Percentiles rank a stretch among this genome's conserved stretches.
Conservation (phyloP, 1,139 yeast genomes). For the Sugiyamaella japonica region DNA sequence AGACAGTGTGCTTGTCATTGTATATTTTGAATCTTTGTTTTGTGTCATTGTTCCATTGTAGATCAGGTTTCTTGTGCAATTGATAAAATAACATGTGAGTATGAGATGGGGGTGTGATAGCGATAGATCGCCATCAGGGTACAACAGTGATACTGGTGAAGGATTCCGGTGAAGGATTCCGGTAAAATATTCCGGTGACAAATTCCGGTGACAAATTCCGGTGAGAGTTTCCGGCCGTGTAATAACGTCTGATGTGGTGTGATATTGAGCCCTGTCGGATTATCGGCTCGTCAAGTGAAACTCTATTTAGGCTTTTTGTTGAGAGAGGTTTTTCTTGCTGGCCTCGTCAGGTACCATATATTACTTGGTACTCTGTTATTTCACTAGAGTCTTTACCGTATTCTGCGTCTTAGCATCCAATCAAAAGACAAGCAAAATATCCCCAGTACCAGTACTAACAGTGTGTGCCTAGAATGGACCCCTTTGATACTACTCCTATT, state of each 20-base stretch:
- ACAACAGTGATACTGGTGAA: no score
- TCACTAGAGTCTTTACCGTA: not conserved
- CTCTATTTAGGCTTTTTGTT: not conserved
- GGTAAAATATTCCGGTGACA: no score
- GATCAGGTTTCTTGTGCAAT: not conserved
- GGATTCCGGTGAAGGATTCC: no score
- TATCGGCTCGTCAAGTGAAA: not conserved
- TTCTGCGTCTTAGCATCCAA: not conserved
- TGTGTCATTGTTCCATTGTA: not conserved
- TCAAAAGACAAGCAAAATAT: no score
- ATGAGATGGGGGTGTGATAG: not conserved
- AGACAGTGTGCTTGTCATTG: not conserved
- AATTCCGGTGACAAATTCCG: no score
- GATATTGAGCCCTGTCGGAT: not conserved
- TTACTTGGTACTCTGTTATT: no score
- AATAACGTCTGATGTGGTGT: not conserved
- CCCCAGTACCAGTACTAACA: no score
- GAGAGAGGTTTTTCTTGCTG: not conserved
- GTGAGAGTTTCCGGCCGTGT: no score
- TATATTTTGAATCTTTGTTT: not conserved
- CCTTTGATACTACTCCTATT: slow-evolving; percentile 4
- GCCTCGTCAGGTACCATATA: no score
- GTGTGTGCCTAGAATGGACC: slow-evolving; percentile 7
- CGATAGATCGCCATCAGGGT: no score
- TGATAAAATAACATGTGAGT: not conserved